Conservation (phyloP, 2,329 filamentous ascomycete genomes). For the Paraphaeosphaeria sporulosa region DNA sequence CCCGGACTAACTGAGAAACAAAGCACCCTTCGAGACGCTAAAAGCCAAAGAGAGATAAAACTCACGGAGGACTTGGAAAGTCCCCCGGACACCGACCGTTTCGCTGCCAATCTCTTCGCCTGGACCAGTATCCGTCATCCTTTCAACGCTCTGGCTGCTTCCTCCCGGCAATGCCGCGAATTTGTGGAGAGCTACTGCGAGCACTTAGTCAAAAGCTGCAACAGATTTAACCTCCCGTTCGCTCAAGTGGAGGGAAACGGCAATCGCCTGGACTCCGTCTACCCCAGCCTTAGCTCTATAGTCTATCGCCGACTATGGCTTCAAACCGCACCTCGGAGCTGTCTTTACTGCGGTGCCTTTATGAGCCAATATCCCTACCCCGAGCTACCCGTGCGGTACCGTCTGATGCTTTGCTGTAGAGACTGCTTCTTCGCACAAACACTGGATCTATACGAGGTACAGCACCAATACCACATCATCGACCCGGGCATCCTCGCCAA, state of each 20-base stretch:
- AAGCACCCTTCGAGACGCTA: slow-evolving; percentile 29
- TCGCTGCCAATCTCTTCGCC: slow-evolving; percentile 39
- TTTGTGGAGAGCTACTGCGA: slow-evolving; percentile 37
- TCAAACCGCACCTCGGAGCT: slow-evolving; percentile 36
- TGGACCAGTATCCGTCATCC: slow-evolving; percentile 32
- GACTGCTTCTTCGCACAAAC: slow-evolving; percentile 42
- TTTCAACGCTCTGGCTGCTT: slow-evolving; percentile 36
- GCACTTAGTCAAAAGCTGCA: slow-evolving; percentile 35
- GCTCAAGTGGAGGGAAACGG: slow-evolving; percentile 30
- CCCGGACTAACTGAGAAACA: slow-evolving; percentile 39
- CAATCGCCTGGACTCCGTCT: slow-evolving; percentile 20
- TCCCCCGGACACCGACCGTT: slow-evolving; percentile 34
- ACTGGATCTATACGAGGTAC: slow-evolving; percentile 28
- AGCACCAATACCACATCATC: slow-evolving; percentile 38
- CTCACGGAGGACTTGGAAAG: slow-evolving; percentile 28
- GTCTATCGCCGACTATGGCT: slow-evolving; percentile 43
- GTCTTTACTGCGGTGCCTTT: slow-evolving; percentile 34
- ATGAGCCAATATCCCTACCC: slow-evolving; percentile 37
- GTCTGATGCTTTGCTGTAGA: slow-evolving; percentile 31
- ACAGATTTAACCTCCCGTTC: slow-evolving; percentile 42
- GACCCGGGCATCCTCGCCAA: slow-evolving; percentile 23
- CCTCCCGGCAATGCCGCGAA: slow-evolving; percentile 29
- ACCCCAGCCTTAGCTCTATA: slow-evolving; percentile 36
- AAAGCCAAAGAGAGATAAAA: slow-evolving; percentile 30
- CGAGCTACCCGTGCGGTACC: no score